Evolutionary conservation across 1,284 basidiomycete genomes (phyloP), one percentile per base, ranked within the genome.

Genomic region (Ustilago vetiveriae): DNA sequence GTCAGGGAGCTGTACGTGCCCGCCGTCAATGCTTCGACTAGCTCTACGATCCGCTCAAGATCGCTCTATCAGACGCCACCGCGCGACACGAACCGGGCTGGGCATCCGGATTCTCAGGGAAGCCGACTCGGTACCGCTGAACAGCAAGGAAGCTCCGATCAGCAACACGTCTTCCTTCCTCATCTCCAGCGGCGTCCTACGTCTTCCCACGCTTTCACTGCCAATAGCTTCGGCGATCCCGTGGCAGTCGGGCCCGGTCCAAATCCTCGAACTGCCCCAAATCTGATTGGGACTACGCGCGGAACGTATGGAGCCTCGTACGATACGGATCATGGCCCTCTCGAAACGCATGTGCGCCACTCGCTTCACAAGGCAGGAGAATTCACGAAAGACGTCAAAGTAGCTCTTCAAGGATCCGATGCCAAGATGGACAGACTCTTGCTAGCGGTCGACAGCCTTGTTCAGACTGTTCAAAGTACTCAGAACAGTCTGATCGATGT

Each of bases 341-440:
- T 46, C 3, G 32, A 23, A 5, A 26, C 44, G 21, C 44, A 55
- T 10, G 24, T 55, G 39, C 52, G 52, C 23, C 16, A 17, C 16
- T 19, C 16, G 6, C 29, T 44, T 14, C 30, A 13, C 30, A 19
- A 33, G 14, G 16, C 29, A 22, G 6, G 11, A 22, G 21, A 23
- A 14, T 33, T 16, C 21, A 14, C 3, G 1, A 19, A 38, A 30
- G 26, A 37, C 11, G n/a, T 23, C 21, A n/a, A 47, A 24, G 21
- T 16, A n/a, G 21, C 3, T 1, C 6, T 14, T 16, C 42, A 33
- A 14, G 19, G 30, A 33, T 11, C 13, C 16, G 33, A 35, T 16
- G 33, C 33, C 6, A 13, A n/a, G n/a, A 10, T 35, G 6, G 33
- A 13, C 6, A 40, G n/a, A 16, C 14, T n/a, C n/a, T n/a, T n/a